Evolutionary conservation across 164 flowering plant species (phyloP).

Genomic region (Houttuynia cordata): DNA sequence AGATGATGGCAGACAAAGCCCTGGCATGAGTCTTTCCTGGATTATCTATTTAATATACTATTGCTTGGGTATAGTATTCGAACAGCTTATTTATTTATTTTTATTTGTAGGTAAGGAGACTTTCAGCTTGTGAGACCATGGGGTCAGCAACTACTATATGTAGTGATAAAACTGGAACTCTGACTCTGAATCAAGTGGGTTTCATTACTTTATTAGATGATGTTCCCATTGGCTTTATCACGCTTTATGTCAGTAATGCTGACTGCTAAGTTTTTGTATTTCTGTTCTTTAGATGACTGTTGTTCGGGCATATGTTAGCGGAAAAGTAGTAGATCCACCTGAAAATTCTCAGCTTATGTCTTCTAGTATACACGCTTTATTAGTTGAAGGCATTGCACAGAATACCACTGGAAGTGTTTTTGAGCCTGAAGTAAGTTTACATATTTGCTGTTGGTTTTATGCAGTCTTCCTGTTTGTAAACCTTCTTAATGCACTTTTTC

Average conservation of each 20-base stretch:
- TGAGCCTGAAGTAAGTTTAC: slow-evolving; percentile 45
- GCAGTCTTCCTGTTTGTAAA: not conserved
- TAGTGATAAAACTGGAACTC: slow-evolving; percentile 97
- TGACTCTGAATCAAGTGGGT: slow-evolving; percentile 75
- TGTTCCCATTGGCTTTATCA: not conserved
- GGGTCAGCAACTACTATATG: slow-evolving; percentile 98
- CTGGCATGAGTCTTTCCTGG: slow-evolving; percentile 36
- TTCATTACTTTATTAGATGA: not conserved
- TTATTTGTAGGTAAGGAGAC: slow-evolving; percentile 66
- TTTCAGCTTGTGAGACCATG: slow-evolving; percentile 99
- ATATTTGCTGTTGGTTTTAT: not conserved
- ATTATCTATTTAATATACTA: not conserved
- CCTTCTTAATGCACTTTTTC: not conserved
- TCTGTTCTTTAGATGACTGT: slow-evolving; percentile 59
- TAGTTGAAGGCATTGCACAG: slow-evolving; percentile 79
- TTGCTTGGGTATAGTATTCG: not conserved
- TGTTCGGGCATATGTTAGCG: slow-evolving; percentile 62
- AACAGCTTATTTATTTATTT: slow-evolving; percentile 12
- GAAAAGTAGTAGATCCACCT: slow-evolving; percentile 41
- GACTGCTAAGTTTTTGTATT: not conserved
- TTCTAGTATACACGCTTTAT: slow-evolving; percentile 29
- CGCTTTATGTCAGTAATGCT: too few relatives aligned
- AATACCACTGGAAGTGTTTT: slow-evolving; percentile 84
- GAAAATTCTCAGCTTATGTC: slow-evolving; percentile 30
- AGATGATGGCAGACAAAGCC: slow-evolving; percentile 98